A percentile compares a stretch with the other conserved stretches of the same genome.
Conservation (phyloP, 768 basidiomycete species). For the Coprinopsis strossmayeri region DNA sequence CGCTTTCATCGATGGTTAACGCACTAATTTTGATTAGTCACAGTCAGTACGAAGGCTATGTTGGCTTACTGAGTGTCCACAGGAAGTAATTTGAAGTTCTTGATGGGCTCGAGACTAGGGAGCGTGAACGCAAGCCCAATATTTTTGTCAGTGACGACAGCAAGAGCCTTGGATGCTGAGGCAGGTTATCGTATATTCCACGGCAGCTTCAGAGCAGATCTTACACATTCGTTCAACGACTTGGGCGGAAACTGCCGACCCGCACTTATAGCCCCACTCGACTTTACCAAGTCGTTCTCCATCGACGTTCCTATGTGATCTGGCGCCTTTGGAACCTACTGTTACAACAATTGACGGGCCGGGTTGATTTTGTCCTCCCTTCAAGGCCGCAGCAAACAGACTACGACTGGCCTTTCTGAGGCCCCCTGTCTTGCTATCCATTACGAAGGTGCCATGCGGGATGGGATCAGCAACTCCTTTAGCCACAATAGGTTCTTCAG, state of each 20-base stretch:
- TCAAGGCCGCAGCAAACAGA: slow-evolving; percentile 32
- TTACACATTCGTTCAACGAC: slow-evolving; percentile 59
- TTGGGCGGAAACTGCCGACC: slow-evolving; percentile 42
- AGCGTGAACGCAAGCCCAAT: slow-evolving; percentile 54
- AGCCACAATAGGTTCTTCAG: slow-evolving; percentile 24
- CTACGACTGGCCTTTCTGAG: slow-evolving; percentile 36
- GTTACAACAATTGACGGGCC: slow-evolving; percentile 36
- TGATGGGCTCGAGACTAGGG: slow-evolving; percentile 55
- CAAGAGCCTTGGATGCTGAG: slow-evolving; percentile 47
- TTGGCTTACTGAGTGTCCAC: slow-evolving; percentile 25
- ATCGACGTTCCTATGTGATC: slow-evolving; percentile 48
- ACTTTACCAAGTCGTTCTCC: slow-evolving; percentile 62
- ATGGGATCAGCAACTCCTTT: slow-evolving; percentile 42
- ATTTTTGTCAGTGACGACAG: slow-evolving; percentile 46
- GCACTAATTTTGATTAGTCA: slow-evolving; percentile 19
- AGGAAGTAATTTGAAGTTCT: slow-evolving; percentile 31
- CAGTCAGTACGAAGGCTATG: background rate
- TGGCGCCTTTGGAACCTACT: slow-evolving; percentile 53
- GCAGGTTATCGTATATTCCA: slow-evolving; percentile 1
- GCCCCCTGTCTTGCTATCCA: slow-evolving; percentile 48
- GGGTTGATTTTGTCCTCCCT: slow-evolving; percentile 11
- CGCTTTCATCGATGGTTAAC: slow-evolving; percentile 39
- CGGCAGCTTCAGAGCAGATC: slow-evolving; percentile 12
- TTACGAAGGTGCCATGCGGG: slow-evolving; percentile 41
- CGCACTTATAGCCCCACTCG: slow-evolving; percentile 54